phyloP scores from a whole-genome alignment of 805 yeast genomes.

The Cyberlindnera mycetangii region DNA sequence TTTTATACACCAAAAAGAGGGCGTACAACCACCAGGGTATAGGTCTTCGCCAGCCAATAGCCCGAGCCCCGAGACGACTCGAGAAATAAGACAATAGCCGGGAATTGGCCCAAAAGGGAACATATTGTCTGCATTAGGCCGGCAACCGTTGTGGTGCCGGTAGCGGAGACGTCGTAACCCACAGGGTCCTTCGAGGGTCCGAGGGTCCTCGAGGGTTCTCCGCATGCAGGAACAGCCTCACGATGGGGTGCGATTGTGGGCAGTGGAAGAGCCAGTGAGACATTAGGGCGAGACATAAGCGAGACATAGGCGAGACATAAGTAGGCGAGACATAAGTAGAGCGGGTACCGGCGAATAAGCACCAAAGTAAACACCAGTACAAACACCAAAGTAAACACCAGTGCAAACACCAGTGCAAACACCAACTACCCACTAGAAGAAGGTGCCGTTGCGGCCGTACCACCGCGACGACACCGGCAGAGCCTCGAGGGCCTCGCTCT shows the following conservation, averaged over 20 bases:
- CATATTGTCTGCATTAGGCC: not conserved
- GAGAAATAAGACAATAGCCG: not conserved
- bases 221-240: too few relatives aligned
- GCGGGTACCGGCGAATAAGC: too few relatives aligned
- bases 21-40: not conserved
- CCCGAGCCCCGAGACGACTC: not conserved
- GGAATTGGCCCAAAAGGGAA: not conserved
- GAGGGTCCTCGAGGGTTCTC: too few relatives aligned
- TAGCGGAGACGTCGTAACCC: not conserved
- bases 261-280: too few relatives aligned
- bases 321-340: too few relatives aligned
- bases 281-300: too few relatives aligned
- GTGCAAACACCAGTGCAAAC: too few relatives aligned
- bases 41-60: not conserved
- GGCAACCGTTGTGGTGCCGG: too few relatives aligned
- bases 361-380: too few relatives aligned
- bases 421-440: constrained; percentile 7
- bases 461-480: constrained; percentile 26
- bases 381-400: too few relatives aligned
- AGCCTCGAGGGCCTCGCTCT: constrained; percentile 11
- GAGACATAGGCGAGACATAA: too few relatives aligned
- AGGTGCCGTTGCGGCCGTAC: constrained; percentile 26
- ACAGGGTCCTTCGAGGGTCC: not conserved
- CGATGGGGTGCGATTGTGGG: too few relatives aligned
- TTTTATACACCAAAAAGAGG: not conserved